phyloP scores from a whole-genome alignment of 2,329 filamentous ascomycete species.

The Sporothrix brasiliensis region DNA sequence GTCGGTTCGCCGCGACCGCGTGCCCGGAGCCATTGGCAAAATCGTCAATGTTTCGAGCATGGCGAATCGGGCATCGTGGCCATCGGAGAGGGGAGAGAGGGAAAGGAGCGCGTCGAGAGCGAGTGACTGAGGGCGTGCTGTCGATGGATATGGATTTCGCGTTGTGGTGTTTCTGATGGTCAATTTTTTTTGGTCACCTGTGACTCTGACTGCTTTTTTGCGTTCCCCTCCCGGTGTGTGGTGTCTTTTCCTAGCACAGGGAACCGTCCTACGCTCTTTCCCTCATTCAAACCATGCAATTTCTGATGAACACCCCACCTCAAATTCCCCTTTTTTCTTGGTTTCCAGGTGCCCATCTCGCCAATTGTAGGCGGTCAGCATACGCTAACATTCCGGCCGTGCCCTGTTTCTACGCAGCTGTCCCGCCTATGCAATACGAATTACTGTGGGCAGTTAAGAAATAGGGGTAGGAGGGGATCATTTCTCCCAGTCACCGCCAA shows the following conservation, averaged over 20 bases:
- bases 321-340: not conserved
- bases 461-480: conserved; percentile 14
- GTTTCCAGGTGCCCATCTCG: not conserved
- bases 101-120: not conserved
- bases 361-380: not conserved
- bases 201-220: conserved; percentile 6
- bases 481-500: conserved; percentile 7
- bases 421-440: conserved; percentile 16
- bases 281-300: conserved; percentile 20
- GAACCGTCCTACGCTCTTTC: conserved; percentile 14
- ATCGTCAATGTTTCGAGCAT: conserved; percentile 37
- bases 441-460: not conserved
- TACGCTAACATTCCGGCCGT: not conserved
- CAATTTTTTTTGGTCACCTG: conserved; percentile 22
- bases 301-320: conserved; percentile 8
- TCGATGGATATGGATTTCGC: conserved; percentile 2
- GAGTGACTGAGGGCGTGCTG: not conserved
- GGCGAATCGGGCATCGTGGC: conserved; percentile 31
- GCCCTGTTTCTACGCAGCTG: not conserved
- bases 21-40: conserved; percentile 37
- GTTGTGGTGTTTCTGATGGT: not conserved
- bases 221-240: conserved; percentile 6
- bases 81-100: not conserved
- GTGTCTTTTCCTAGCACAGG: conserved; percentile 21
- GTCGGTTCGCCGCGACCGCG: conserved; percentile 37